Evolutionary conservation across 257 asterid genomes (phyloP).

Genomic region (Linderniella brevidens): DNA sequence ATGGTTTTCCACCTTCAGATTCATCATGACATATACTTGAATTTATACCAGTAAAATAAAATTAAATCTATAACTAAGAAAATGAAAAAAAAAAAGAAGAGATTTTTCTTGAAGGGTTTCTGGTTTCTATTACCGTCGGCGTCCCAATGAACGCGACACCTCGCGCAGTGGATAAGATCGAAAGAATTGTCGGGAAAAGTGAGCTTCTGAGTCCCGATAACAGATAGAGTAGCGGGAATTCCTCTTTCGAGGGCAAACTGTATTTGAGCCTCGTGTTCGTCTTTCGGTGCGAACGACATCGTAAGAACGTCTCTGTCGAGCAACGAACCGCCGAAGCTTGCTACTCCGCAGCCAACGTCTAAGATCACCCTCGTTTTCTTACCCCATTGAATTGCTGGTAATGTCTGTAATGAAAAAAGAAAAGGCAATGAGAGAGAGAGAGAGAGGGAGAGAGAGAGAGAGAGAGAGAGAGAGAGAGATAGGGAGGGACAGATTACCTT

Average conservation of each 20-base stretch:
- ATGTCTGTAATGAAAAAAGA: constrained; percentile 22
- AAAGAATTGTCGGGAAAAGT: constrained; percentile 65
- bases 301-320: constrained; percentile 67
- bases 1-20: constrained; percentile 76
- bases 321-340: constrained; percentile 91
- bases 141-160: constrained; percentile 98
- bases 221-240: constrained; percentile 79
- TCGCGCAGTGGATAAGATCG: constrained; percentile 87
- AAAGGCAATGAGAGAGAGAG: constrained; percentile 1
- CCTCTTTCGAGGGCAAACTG: constrained; percentile 98
- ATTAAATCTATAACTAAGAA: constrained; percentile 6
- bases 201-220: constrained; percentile 75
- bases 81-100: constrained; percentile 5
- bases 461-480: neutral
- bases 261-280: constrained; percentile 98
- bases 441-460: neutral
- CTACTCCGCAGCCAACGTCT: constrained; percentile 99
- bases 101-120: no score
- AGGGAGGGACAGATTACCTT: constrained; percentile 22
- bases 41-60: neutral
- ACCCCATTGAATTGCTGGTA: constrained; percentile 65
- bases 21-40: constrained; percentile 3
- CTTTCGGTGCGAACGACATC: constrained; percentile 95
- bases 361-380: constrained; percentile 67
- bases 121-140: constrained; percentile 49